A percentile compares a stretch with the other conserved stretches of the same genome.
Conservation (phyloP, 2,329 filamentous ascomycete genomes). For the Myriosclerotinia scirpicola region DNA sequence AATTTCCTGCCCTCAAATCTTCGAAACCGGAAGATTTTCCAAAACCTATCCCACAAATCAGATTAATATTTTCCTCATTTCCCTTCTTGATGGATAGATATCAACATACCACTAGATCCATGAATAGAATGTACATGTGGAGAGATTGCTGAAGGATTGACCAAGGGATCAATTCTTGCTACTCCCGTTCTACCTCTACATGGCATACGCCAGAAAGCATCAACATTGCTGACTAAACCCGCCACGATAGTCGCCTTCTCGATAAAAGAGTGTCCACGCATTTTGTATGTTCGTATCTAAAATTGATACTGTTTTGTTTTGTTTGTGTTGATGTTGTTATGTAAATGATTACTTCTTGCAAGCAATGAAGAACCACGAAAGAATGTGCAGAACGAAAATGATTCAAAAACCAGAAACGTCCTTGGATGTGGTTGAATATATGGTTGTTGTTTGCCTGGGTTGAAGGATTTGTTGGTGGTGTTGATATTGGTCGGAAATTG, state of each 20-base stretch:
- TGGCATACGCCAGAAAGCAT: conserved; percentile 88
- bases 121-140: conserved; percentile 73
- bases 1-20: conserved; percentile 59
- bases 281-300: not conserved
- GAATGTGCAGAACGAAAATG: conserved; percentile 8
- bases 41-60: conserved; percentile 55
- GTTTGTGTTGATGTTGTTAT: not conserved
- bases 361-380: conserved; percentile 5
- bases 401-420: not conserved
- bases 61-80: conserved; percentile 25
- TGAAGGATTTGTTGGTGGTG: not conserved
- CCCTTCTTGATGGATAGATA: conserved; percentile 23
- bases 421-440: conserved; percentile 5
- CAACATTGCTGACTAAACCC: conserved; percentile 36
- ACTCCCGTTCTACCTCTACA: conserved; percentile 70
- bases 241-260: conserved; percentile 7
- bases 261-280: conserved; percentile 16
- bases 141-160: conserved; percentile 57
- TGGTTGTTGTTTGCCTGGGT: conserved; percentile 1
- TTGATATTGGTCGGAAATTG: conserved; percentile 5
- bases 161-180: conserved; percentile 74
- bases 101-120: conserved; percentile 68
- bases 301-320: not conserved
- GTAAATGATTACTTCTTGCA: not conserved
- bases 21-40: conserved; percentile 55